Conservation (phyloP, 208 protist genomes). For the Leishmania gerbilli region DNA sequence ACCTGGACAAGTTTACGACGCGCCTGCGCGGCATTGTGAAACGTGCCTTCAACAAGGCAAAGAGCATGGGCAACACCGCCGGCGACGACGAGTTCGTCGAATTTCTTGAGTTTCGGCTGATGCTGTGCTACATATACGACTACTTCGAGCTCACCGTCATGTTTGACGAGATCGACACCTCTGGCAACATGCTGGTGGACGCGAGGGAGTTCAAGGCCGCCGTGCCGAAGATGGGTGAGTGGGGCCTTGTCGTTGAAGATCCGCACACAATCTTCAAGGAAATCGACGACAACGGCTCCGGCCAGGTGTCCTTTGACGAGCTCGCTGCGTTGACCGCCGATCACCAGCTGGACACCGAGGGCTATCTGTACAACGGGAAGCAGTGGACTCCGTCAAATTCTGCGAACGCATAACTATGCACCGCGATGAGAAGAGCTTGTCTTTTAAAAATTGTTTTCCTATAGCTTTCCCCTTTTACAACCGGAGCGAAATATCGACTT, state of each 20-base stretch:
- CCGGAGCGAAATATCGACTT: background rate
- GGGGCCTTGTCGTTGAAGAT: constrained; percentile 63
- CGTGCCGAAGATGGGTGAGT: constrained; percentile 52
- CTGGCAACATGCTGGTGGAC: constrained; percentile 69
- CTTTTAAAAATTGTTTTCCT: background rate
- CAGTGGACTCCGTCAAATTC: background rate
- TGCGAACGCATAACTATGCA: background rate
- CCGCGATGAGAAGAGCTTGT: background rate
- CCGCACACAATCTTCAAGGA: constrained; percentile 65
- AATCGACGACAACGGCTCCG: constrained; percentile 71
- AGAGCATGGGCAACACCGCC: constrained; percentile 47
- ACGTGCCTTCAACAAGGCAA: constrained; percentile 82
- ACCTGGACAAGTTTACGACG: constrained; percentile 36
- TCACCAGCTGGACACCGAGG: constrained; percentile 18
- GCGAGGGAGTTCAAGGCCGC: constrained; percentile 70
- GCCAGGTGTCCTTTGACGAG: constrained; percentile 82
- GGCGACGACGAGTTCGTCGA: constrained; percentile 51
- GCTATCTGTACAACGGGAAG: constrained; percentile 40
- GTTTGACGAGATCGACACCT: constrained; percentile 84
- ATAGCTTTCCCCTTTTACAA: background rate
- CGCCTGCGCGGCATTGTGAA: constrained; percentile 70
- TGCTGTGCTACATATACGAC: constrained; percentile 77
- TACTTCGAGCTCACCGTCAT: constrained; percentile 76
- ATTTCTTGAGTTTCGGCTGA: constrained; percentile 78
- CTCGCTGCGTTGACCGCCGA: constrained; percentile 65